A percentile compares a stretch with the other conserved stretches of the same genome.
These are phyloP conservation scores for Globisporangium paroecandrum DNA, from an alignment of 352 stramenopile genomes.

Conservation along the genomic window DNA sequence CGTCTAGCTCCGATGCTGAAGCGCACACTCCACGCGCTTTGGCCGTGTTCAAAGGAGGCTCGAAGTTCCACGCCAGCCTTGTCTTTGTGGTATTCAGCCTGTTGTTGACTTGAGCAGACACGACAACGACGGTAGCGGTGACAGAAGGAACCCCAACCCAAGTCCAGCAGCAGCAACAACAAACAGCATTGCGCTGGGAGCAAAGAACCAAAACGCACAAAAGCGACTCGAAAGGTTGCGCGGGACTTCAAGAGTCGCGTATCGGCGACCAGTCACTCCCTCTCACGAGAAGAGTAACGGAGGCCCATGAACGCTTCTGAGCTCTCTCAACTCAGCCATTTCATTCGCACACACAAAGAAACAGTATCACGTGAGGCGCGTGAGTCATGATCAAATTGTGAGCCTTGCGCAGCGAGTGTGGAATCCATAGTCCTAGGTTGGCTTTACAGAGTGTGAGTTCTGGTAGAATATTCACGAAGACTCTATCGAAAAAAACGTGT, in stretches of 20 bases:
- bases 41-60: not conserved
- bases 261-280: not conserved
- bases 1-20: not conserved
- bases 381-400: not conserved
- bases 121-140: not conserved
- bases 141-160: conserved; percentile 1
- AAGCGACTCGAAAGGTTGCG: conserved; percentile 8
- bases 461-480: not conserved
- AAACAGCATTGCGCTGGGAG: not conserved
- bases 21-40: not conserved
- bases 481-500: not conserved
- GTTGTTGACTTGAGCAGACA: conserved; percentile 4
- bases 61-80: not conserved
- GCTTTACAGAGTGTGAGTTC: not conserved
- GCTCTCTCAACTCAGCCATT: not conserved
- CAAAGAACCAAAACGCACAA: conserved; percentile 4
- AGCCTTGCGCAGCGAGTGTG: not conserved
- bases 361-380: not conserved
- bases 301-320: not conserved
- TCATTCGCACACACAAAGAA: not conserved
- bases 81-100: not conserved
- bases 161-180: not conserved
- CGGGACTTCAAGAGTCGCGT: conserved; percentile 10
- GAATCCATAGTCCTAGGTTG: not conserved
- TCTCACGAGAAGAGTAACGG: not conserved